Evolutionary conservation across 805 yeast species (phyloP).

Genomic region (Barnettozyma salicaria): DNA sequence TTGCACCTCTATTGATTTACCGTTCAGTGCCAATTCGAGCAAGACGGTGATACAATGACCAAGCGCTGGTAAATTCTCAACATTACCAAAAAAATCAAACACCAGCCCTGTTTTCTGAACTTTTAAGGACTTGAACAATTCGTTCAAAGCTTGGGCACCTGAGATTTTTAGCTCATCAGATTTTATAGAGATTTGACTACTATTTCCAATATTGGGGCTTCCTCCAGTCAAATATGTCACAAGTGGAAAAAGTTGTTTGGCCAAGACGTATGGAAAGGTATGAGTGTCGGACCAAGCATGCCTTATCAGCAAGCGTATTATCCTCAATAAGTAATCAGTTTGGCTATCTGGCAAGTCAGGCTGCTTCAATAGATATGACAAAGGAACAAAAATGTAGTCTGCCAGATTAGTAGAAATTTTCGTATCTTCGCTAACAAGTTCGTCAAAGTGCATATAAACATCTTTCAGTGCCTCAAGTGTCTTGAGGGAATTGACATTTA

Average conservation of each 20-base stretch:
- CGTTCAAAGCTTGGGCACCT: conserved; percentile 29
- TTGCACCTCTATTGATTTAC: conserved; percentile 28
- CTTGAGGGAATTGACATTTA: conserved; percentile 28
- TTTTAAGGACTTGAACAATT: conserved; percentile 28
- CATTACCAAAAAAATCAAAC: conserved; percentile 27
- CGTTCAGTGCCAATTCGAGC: conserved; percentile 30
- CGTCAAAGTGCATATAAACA: conserved; percentile 24
- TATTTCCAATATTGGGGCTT: conserved; percentile 31
- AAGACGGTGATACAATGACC: conserved; percentile 44
- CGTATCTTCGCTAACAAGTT: conserved; percentile 14
- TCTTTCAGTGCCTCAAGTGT: conserved; percentile 30
- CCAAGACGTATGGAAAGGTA: conserved; percentile 31
- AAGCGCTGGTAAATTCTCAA: conserved; percentile 36
- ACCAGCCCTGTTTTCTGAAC: conserved; percentile 18
- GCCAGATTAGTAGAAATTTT: conserved; percentile 39
- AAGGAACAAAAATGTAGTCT: conserved; percentile 58
- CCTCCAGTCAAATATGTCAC: conserved; percentile 43
- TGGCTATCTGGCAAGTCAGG: conserved; percentile 41
- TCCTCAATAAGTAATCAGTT: conserved; percentile 39
- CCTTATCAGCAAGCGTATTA: conserved; percentile 38
- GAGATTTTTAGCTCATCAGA: conserved; percentile 34
- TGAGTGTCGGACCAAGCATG: conserved; percentile 42
- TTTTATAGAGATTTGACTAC: conserved; percentile 19
- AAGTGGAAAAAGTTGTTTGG: conserved; percentile 42
- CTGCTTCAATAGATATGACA: conserved; percentile 46